Conservation (phyloP, 1,139 yeast genomes). For the Yamadazyma dushanensis region DNA sequence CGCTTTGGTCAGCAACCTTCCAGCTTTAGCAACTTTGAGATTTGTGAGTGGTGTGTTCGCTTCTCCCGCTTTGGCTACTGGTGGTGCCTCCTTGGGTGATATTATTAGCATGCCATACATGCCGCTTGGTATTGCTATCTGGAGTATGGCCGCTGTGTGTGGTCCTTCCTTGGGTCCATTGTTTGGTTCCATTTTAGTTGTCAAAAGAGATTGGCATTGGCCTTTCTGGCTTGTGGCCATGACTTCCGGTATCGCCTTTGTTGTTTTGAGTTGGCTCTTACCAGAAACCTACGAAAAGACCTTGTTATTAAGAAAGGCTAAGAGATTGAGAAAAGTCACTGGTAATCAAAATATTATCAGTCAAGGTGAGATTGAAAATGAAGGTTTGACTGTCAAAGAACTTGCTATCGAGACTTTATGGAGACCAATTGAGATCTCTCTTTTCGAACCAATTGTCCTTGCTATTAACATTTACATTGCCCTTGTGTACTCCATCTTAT, state of each 20-base stretch:
- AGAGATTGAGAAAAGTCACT: slow-evolving; percentile 44
- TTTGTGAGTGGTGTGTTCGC: slow-evolving; percentile 37
- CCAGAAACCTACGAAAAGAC: slow-evolving; percentile 55
- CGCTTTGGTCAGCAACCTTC: slow-evolving; percentile 30
- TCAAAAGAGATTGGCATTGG: slow-evolving; percentile 41
- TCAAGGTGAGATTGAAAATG: slow-evolving; percentile 41
- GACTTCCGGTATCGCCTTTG: slow-evolving; percentile 32
- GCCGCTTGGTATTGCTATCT: slow-evolving; percentile 27
- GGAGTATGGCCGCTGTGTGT: slow-evolving; percentile 31
- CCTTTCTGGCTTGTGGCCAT: slow-evolving; percentile 45
- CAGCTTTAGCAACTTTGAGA: slow-evolving; percentile 32
- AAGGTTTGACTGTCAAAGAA: slow-evolving; percentile 25
- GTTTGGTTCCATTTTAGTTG: slow-evolving; percentile 28
- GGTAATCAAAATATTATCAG: slow-evolving; percentile 41
- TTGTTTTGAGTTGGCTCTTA: slow-evolving; percentile 34
- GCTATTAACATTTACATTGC: slow-evolving; percentile 32
- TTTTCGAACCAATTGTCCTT: slow-evolving; percentile 33
- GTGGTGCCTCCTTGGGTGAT: slow-evolving; percentile 38
- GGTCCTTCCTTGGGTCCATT: slow-evolving; percentile 38
- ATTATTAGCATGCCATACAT: slow-evolving; percentile 24
- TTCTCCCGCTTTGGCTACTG: slow-evolving; percentile 37
- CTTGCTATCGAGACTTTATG: slow-evolving; percentile 25
- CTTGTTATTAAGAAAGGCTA: slow-evolving; percentile 47
- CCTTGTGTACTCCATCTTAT: slow-evolving; percentile 29
- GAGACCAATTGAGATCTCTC: slow-evolving; percentile 32